These are phyloP conservation scores for Hansenula lynferdii DNA, from an alignment of 1,139 yeast genomes.

Conservation along the genomic window DNA sequence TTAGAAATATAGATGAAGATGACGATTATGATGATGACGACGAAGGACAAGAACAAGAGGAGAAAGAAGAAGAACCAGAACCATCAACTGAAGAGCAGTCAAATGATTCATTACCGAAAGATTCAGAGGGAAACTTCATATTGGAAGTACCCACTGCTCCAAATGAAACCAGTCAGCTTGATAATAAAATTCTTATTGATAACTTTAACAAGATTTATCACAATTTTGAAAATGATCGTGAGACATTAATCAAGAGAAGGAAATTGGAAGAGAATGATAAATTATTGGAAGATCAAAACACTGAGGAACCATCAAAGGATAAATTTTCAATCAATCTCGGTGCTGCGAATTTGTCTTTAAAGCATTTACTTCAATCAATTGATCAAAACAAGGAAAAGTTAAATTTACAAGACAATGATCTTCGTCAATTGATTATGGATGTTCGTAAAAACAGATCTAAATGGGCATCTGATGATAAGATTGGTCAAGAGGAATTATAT, in stretches of 20 bases:
- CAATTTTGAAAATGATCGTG: conserved; percentile 78
- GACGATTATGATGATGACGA: conserved; percentile 21
- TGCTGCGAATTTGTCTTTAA: conserved; percentile 76
- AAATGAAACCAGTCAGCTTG: conserved; percentile 16
- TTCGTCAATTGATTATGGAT: conserved; percentile 81
- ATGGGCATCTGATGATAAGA: conserved; percentile 92
- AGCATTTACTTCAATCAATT: conserved; percentile 73
- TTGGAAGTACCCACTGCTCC: conserved; percentile 25
- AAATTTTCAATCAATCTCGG: conserved; percentile 53
- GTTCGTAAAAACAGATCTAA: conserved; percentile 93
- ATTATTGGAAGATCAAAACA: conserved; percentile 40
- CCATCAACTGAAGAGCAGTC: conserved; percentile 23
- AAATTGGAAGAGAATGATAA: conserved; percentile 79
- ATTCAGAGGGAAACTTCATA: conserved; percentile 20
- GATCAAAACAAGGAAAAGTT: conserved; percentile 74
- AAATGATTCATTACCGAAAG: conserved; percentile 26
- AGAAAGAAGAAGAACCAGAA: conserved; percentile 6
- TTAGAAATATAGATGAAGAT: conserved; percentile 30
- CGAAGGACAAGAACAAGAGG: conserved; percentile 18
- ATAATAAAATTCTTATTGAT: conserved; percentile 30
- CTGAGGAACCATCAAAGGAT: conserved; percentile 16
- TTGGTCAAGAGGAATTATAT: conserved; percentile 96
- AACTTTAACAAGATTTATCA: conserved; percentile 67
- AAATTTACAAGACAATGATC: conserved; percentile 76
- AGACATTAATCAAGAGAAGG: conserved; percentile 69